phyloP scores from a whole-genome alignment of 306 rosid genomes.

The Lathyrus oleraceus region DNA sequence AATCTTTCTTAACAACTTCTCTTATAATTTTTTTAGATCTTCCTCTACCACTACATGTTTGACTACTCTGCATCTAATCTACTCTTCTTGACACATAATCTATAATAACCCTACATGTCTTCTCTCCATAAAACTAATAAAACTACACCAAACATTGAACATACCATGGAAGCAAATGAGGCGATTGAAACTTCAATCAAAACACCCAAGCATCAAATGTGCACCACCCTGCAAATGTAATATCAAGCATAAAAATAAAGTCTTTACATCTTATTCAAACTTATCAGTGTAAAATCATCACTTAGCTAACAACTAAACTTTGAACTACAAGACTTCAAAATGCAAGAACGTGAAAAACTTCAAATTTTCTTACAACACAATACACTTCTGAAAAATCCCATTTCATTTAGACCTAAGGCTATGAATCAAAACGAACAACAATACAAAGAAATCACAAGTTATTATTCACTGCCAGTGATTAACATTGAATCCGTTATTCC shows the following conservation, averaged over 20 bases:
- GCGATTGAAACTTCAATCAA: constrained; percentile 19
- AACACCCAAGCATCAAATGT: constrained; percentile 27
- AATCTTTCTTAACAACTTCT: no score
- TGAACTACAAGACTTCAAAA: background rate
- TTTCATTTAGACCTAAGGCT: background rate
- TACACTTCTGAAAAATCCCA: background rate
- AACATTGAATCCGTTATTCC: background rate
- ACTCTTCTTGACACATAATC: no score
- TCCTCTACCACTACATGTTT: no score
- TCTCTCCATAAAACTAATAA: no score
- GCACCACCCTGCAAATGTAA: constrained; percentile 32
- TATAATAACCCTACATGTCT: no score
- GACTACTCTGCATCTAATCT: no score
- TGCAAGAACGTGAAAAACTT: background rate
- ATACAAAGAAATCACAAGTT: background rate
- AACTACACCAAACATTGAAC: background rate
- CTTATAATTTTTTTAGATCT: no score
- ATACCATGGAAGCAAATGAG: constrained; percentile 42
- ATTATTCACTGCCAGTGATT: background rate
- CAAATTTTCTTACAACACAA: background rate
- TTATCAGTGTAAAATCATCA: background rate
- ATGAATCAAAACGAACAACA: background rate
- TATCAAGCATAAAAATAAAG: background rate
- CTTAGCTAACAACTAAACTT: constrained; percentile 1
- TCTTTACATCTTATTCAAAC: background rate